These are phyloP conservation scores for Chrysanthemum makinoi DNA, from an alignment of 129 eudicot genomes.

Conservation along the genomic window DNA sequence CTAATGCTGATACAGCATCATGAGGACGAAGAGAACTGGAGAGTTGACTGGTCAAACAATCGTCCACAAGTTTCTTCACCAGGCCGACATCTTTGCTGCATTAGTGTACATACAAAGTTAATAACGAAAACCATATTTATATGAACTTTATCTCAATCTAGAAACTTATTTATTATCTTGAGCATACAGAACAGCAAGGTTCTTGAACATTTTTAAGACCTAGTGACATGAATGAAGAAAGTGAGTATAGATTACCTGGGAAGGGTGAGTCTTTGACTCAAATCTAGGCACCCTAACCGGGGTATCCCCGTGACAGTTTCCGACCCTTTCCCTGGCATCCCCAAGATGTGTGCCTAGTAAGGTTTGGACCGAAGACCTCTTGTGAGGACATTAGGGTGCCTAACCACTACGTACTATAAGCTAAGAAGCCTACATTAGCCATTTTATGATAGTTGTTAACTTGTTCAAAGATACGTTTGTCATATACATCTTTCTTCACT, in stretches of 20 bases:
- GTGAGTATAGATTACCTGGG: not conserved
- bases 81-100: slow-evolving; percentile 90
- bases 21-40: slow-evolving; percentile 89
- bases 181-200: too few species aligned
- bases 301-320: not conserved
- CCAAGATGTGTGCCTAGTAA: too few species aligned
- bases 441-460: not conserved
- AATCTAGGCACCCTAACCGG: too few species aligned
- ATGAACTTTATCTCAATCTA: not conserved
- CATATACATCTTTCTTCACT: not conserved
- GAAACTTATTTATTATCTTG: not conserved
- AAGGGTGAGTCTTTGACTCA: too few species aligned
- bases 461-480: not conserved
- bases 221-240: slow-evolving; percentile 5
- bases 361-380: too few species aligned
- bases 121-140: not conserved
- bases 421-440: not conserved
- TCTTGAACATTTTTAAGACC: not conserved
- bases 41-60: slow-evolving; percentile 67
- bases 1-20: slow-evolving; percentile 98
- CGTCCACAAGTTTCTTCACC: slow-evolving; percentile 90
- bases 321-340: too few species aligned
- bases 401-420: not conserved
- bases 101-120: slow-evolving; percentile 9
- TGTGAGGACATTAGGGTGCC: too few species aligned